Percentiles rank a stretch among this genome's conserved stretches.
Conservation (phyloP, 2,329 filamentous ascomycete genomes). For the Diaporthe capsici region DNA sequence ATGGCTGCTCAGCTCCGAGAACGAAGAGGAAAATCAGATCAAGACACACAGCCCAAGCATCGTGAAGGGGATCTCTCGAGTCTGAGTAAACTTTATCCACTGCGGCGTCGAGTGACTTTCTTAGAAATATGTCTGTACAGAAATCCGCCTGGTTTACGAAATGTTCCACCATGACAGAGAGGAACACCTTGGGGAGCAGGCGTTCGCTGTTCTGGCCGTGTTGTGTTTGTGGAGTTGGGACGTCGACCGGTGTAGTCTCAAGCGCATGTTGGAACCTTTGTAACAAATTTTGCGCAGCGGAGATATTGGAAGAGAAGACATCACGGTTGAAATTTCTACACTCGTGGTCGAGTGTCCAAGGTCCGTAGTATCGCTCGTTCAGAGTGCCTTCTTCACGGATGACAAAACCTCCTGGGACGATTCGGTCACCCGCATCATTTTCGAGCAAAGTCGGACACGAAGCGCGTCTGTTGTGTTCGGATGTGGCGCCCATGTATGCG, state of each 20-base stretch:
- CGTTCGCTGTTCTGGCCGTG: slow-evolving; percentile 16
- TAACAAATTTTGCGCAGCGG: neutral
- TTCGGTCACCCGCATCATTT: neutral
- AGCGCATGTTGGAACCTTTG: neutral
- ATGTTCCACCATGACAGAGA: slow-evolving; percentile 15
- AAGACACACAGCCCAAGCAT: slow-evolving; percentile 16
- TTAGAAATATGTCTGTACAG: slow-evolving; percentile 14
- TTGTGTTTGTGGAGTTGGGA: neutral
- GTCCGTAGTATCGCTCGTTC: slow-evolving; percentile 17
- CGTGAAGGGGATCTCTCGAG: neutral
- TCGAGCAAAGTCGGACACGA: neutral
- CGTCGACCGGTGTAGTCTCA: neutral
- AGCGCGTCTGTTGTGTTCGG: neutral
- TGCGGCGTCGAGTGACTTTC: neutral
- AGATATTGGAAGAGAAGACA: slow-evolving; percentile 1
- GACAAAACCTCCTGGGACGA: neutral
- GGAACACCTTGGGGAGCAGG: slow-evolving; percentile 8
- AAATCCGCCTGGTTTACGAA: slow-evolving; percentile 6
- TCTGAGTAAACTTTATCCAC: slow-evolving; percentile 6
- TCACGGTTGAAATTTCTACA: slow-evolving; percentile 3
- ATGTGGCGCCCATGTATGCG: too few relatives aligned
- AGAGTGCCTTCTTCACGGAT: slow-evolving; percentile 16
- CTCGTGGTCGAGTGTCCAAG: slow-evolving; percentile 8
- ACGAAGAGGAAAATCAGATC: slow-evolving; percentile 17
- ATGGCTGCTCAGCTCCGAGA: slow-evolving; percentile 16